phyloP scores from a whole-genome alignment of 768 basidiomycete genomes.

The Leccinum fibrillosum region DNA sequence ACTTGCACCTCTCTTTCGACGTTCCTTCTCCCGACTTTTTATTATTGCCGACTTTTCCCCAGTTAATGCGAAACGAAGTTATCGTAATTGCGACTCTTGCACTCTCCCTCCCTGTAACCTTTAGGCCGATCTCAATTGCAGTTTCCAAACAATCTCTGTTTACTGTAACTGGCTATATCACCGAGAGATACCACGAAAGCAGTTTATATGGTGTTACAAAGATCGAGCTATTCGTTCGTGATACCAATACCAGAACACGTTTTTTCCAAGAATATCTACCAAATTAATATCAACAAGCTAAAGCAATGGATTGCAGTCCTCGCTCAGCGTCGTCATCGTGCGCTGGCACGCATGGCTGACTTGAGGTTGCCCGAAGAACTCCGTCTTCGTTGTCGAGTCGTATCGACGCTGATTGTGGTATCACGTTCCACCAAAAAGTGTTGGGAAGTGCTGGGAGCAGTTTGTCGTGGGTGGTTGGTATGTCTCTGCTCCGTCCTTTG shows the following conservation, averaged over 20 bases:
- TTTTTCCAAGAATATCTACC: conserved; percentile 8
- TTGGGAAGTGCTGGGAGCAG: conserved; percentile 12
- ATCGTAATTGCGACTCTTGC: conserved; percentile 27
- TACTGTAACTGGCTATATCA: conserved; percentile 14
- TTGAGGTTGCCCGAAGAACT: conserved; percentile 34
- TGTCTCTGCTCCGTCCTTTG: conserved; percentile 28
- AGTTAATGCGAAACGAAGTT: conserved; percentile 24
- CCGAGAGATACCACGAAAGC: conserved; percentile 5
- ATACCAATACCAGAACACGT: conserved; percentile 1
- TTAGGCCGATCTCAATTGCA: conserved; percentile 17
- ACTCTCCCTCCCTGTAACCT: conserved; percentile 19
- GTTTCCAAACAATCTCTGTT: conserved; percentile 11
- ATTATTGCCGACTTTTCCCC: conserved; percentile 21
- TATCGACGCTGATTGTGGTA: conserved; percentile 28
- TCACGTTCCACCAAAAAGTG: conserved; percentile 30
- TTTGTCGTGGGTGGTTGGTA: conserved; percentile 29
- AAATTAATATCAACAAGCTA: conserved; percentile 6
- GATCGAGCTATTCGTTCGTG: conserved; percentile 12
- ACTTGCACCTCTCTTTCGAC: conserved; percentile 20
- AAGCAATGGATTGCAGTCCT: background rate
- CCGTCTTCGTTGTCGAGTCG: conserved; percentile 28
- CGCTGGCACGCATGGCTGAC: conserved; percentile 33
- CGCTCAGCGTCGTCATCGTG: conserved; percentile 25
- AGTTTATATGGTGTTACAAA: conserved; percentile 21
- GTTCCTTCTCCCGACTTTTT: conserved; percentile 10